Evolutionary conservation across 2,329 filamentous ascomycete species (phyloP), one percentile per base, ranked within the genome.

Genomic region (Sarocladiaceae sp.): DNA sequence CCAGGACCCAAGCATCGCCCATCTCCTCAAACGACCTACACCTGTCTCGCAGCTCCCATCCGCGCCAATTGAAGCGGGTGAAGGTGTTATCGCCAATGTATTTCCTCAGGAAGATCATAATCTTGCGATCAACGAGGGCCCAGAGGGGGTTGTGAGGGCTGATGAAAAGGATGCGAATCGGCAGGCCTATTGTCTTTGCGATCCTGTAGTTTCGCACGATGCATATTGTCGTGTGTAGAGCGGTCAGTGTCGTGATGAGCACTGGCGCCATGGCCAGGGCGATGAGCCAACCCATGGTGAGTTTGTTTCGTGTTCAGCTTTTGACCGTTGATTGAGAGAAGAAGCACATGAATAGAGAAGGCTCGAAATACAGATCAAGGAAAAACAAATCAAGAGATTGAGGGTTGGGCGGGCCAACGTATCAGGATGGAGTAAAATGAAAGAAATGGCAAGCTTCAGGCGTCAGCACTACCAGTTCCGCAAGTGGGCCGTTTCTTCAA

Each of bases 131-230:
- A 1, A 58, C 15, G 0, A 63, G 43, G 2, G 48, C 26, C 61
- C 62, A 65, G 13, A 62, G 47, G 1, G 56, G 54, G 18, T 64
- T 63, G 16, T 52, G 43, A 6, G 53, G 59, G 44, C 51, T 53
- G 44, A 64, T 55, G 13, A 55, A 59, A 6, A 63, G 56, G 32
- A 63, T 21, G 11, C 58, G 57, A 7, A 63, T 52, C 15, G 58
- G 60, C 2, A 60, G 42, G 13, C 60, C 58, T 13, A 61, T 53
- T 6, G 45, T 55, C 34, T 53, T 53, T 11, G 60, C 60, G 21
- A 19, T 26, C 16, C 13, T 15, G 24, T 45, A 45, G 24, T 45
- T 45, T 12, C 33, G 33, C 20, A 26, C 11, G 24, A 45, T 15
- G 24, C 18, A 35, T 20, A 26, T 35, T 5, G 15, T 18, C 15